A percentile compares a stretch with the other conserved stretches of the same genome.
phyloP scores from a whole-genome alignment of 2,329 filamentous ascomycete species.

The Grosmannia huntii region DNA sequence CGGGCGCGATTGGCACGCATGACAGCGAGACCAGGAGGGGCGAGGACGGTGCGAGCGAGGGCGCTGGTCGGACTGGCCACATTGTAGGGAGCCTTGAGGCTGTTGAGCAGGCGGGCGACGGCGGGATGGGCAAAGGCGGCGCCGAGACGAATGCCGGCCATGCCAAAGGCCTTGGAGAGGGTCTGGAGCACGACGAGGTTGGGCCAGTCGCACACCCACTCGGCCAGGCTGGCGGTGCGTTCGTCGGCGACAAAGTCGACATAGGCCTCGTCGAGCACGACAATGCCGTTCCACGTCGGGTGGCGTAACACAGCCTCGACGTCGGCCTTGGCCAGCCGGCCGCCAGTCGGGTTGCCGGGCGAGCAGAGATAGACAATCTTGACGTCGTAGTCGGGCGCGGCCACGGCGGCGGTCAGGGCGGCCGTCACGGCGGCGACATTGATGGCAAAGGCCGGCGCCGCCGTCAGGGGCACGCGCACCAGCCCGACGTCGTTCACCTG shows the following conservation, averaged over 20 bases:
- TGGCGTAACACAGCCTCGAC: constrained; percentile 65
- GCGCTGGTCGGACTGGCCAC: constrained; percentile 78
- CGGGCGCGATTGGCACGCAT: constrained; percentile 61
- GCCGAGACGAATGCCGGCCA: constrained; percentile 85
- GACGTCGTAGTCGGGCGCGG: constrained; percentile 38
- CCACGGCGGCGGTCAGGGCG: constrained; percentile 30
- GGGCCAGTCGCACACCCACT: constrained; percentile 85
- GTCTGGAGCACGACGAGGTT: constrained; percentile 98
- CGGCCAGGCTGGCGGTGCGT: constrained; percentile 60
- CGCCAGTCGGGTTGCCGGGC: constrained; percentile 86
- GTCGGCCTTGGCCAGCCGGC: constrained; percentile 62
- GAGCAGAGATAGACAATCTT: constrained; percentile 91
- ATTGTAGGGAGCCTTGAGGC: constrained; percentile 92
- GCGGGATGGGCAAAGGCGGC: constrained; percentile 65
- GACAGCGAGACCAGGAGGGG: constrained; percentile 50
- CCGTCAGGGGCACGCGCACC: constrained; percentile 71
- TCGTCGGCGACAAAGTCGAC: constrained; percentile 71
- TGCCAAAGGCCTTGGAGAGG: constrained; percentile 91
- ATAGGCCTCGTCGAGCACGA: constrained; percentile 92
- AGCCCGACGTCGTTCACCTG: constrained; percentile 86
- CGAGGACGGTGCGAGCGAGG: constrained; percentile 63
- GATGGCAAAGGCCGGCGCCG: constrained; percentile 59
- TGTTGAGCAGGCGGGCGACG: constrained; percentile 75
- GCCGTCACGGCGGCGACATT: constrained; percentile 57
- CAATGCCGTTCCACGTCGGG: constrained; percentile 87